A percentile compares a stretch with the other conserved stretches of the same genome.
phyloP scores from a whole-genome alignment of 352 stramenopile species.

The Globisporangium barbulae region DNA sequence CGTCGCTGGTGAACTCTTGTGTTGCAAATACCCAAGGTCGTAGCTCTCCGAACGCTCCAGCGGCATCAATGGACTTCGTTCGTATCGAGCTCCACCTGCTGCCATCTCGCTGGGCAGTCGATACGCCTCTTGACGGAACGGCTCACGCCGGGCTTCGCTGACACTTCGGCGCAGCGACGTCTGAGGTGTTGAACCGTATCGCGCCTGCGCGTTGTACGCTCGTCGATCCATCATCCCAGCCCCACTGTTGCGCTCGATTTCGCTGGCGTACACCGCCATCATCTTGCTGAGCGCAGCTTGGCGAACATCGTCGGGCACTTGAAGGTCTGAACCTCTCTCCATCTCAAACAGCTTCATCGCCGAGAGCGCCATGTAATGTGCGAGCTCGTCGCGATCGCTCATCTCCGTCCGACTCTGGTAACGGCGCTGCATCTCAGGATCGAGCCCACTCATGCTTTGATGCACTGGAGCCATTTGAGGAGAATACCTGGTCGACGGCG shows the following conservation, averaged over 20 bases:
- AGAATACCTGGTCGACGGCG: not conserved
- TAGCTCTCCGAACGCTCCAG: not conserved
- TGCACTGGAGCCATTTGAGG: not conserved
- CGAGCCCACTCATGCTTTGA: not conserved
- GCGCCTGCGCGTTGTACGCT: not conserved
- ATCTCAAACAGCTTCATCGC: conserved; percentile 79
- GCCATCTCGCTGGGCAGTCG: not conserved
- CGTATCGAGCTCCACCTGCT: not conserved
- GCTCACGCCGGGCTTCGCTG: conserved; percentile 3
- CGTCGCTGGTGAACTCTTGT: conserved; percentile 12
- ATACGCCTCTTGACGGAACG: not conserved
- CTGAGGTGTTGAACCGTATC: not conserved
- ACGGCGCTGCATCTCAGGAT: conserved; percentile 6
- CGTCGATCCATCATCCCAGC: conserved; percentile 10
- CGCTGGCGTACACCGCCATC: conserved; percentile 71
- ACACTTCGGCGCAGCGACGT: conserved; percentile 11
- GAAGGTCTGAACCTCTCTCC: conserved; percentile 39
- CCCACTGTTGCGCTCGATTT: conserved; percentile 45
- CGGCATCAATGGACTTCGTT: not conserved
- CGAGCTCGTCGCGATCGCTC: conserved; percentile 31
- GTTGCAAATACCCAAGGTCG: conserved; percentile 11
- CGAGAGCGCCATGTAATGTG: conserved; percentile 63
- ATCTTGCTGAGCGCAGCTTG: conserved; percentile 65
- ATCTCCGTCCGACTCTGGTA: conserved; percentile 6
- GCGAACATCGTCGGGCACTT: conserved; percentile 55